phyloP scores from a whole-genome alignment of 495 filamentous ascomycete genomes.

The Aeminium ludgeri region DNA sequence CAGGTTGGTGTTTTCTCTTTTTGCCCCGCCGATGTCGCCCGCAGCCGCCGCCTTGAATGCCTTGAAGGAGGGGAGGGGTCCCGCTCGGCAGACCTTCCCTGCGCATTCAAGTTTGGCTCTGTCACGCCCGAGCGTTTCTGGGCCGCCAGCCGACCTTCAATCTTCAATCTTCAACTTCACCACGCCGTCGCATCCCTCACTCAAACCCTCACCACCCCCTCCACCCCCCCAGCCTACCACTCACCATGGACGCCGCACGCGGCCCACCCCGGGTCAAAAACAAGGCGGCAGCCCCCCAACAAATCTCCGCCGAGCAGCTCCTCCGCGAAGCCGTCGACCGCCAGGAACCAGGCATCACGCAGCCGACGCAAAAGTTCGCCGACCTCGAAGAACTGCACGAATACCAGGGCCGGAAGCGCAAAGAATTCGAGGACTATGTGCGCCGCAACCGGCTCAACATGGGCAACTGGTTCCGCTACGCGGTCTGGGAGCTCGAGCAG shows the following conservation, averaged over 20 bases:
- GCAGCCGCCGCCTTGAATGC: no score
- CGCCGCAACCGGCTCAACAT: slow-evolving; percentile 87
- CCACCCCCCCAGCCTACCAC: not conserved
- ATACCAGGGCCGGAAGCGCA: slow-evolving; percentile 86
- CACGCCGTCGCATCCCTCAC: not conserved
- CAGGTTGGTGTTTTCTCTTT: no score
- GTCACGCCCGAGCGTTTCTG: not conserved
- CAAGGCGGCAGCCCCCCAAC: slow-evolving; percentile 54
- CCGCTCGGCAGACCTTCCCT: no score
- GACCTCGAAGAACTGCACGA: slow-evolving; percentile 97
- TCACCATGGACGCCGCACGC: slow-evolving; percentile 73
- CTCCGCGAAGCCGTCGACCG: slow-evolving; percentile 95
- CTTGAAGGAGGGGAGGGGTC: no score
- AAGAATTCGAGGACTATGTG: slow-evolving; percentile 97
- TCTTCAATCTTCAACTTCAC: not conserved
- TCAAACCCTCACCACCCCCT: not conserved
- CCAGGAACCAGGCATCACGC: slow-evolving; percentile 74
- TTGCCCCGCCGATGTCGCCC: no score
- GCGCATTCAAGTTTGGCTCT: no score
- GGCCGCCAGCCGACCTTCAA: not conserved
- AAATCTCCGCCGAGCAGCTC: slow-evolving; percentile 93
- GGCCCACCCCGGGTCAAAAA: slow-evolving; percentile 96
- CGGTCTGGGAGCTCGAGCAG: slow-evolving; percentile 92
- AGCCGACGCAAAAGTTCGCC: slow-evolving; percentile 84
- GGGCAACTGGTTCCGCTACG: slow-evolving; percentile 98